Evolutionary conservation across 805 yeast genomes (phyloP).

Genomic region (Candida dajiaensis): DNA sequence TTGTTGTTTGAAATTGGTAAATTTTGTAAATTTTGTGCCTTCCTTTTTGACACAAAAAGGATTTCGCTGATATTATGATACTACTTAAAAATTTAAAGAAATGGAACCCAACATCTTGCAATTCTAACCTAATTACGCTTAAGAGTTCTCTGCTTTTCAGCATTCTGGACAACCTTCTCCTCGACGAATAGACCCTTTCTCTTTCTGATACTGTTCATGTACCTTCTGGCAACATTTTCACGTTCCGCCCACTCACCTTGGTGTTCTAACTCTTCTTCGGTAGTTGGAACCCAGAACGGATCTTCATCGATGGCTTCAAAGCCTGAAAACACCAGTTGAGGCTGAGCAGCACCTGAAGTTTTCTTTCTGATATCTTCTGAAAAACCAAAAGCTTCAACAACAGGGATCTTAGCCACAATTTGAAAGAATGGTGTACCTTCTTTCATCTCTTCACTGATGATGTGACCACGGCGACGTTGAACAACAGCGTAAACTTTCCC

Average conservation of each 20-base stretch:
- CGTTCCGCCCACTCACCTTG: conserved; percentile 89
- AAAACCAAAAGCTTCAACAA: conserved; percentile 93
- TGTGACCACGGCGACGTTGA: conserved; percentile 79
- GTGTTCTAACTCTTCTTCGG: conserved; percentile 93
- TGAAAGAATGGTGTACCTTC: conserved; percentile 98
- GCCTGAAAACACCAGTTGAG: conserved; percentile 88
- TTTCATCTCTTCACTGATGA: conserved; percentile 89
- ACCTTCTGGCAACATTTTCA: conserved; percentile 83
- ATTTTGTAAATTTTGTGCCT: neutral
- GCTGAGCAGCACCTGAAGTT: conserved; percentile 96
- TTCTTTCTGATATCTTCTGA: conserved; percentile 89
- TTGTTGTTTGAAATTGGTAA: neutral
- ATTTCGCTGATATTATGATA: neutral
- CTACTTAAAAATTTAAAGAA: no score
- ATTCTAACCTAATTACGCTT: conserved; percentile 46
- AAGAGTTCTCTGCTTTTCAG: conserved; percentile 90
- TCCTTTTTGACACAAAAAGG: neutral
- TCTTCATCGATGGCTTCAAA: conserved; percentile 82
- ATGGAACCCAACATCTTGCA: no score
- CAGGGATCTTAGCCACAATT: conserved; percentile 80
- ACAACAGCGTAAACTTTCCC: conserved; percentile 96
- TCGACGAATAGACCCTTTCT: conserved; percentile 88
- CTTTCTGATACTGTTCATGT: conserved; percentile 76
- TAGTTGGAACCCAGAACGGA: conserved; percentile 99
- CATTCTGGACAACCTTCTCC: conserved; percentile 84